These are phyloP conservation scores for Neurospora terricola DNA, from an alignment of 495 filamentous ascomycete genomes.

Conservation along the genomic window DNA sequence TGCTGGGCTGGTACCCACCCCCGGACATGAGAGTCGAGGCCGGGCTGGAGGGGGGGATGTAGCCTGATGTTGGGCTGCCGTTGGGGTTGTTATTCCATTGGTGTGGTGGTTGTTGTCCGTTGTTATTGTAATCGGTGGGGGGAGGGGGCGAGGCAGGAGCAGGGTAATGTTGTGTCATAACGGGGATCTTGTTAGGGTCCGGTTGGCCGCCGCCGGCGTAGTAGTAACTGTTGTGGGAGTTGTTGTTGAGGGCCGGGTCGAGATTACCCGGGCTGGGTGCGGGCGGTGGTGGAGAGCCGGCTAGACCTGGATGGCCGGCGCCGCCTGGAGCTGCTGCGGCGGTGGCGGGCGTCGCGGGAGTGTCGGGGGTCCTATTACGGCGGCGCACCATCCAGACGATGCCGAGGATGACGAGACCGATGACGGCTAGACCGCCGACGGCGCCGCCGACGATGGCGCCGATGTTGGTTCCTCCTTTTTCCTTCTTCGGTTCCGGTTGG, in stretches of 20 bases:
- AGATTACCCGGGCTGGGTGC: neutral
- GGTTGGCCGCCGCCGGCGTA: neutral
- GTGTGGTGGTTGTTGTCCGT: neutral
- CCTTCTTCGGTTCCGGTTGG: conserved; percentile 1
- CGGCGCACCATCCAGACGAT: conserved; percentile 28
- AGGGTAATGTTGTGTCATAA: neutral
- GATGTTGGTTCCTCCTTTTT: conserved; percentile 19
- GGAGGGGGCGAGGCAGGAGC: neutral
- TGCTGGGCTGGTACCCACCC: neutral
- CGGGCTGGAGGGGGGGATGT: neutral
- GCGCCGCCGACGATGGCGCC: conserved; percentile 40
- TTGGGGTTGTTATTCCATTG: neutral
- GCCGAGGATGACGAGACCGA: conserved; percentile 31
- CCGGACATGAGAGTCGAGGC: neutral
- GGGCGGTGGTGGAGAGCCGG: neutral
- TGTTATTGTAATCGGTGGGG: neutral
- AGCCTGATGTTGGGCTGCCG: neutral
- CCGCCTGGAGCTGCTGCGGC: neutral
- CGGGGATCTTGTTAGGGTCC: neutral
- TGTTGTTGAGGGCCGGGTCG: neutral
- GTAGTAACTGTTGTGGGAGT: neutral
- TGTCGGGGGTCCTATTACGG: neutral
- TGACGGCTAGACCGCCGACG: conserved; percentile 35
- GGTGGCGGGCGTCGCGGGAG: neutral
- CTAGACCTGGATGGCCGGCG: neutral